Evolutionary conservation across 2,329 filamentous ascomycete genomes (phyloP), one percentile per base, ranked within the genome.

Genomic region (Alternaria gansuensis): DNA sequence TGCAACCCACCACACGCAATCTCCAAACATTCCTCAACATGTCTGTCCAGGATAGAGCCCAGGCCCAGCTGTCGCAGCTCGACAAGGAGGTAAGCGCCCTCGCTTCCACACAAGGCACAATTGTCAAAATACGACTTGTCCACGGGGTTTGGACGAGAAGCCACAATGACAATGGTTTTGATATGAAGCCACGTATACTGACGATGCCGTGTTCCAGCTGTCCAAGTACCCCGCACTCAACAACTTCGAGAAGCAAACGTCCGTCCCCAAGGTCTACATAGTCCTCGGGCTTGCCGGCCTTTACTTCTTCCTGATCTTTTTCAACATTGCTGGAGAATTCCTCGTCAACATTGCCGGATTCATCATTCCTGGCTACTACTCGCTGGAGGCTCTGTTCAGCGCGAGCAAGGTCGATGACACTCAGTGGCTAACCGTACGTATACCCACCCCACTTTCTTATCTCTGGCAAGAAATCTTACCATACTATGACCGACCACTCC

Each of bases 301-400:
- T 67, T 96, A 96, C 85, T 92, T 95, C 82, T 92, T 94, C 83
- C 87, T 95, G 71, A 91, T 95, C 81, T 88, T 95, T 82, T 93
- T 96, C 85, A 96, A 96, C 86, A 90, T 95, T 66, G 92, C 90
- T 65, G 91, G 92, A 71, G 91, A 93, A 81, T 90, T 95, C 75
- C 84, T 96, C 70, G 93, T 92, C 81, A 96, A 96, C 83, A 81
- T 93, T 68, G 91, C 91, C 68, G 92, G 92, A 63, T 95, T 95
- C 77, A 81, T 90, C 70, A 85, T 96, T 63, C 92, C 92, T 26
- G 89, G 88, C 60, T 95, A 95, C 84, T 96, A 94, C 81, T 94
- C 91, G 34, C 82, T 95, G 56, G 82, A 86, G 68, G 91, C 92
- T 33, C 83, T 96, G 61, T 95, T 95, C 81, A 89, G 84, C 58